Evolutionary conservation across 257 asterid genomes (phyloP), one percentile per base, ranked within the genome.

Genomic region (Handroanthus guayacan): DNA sequence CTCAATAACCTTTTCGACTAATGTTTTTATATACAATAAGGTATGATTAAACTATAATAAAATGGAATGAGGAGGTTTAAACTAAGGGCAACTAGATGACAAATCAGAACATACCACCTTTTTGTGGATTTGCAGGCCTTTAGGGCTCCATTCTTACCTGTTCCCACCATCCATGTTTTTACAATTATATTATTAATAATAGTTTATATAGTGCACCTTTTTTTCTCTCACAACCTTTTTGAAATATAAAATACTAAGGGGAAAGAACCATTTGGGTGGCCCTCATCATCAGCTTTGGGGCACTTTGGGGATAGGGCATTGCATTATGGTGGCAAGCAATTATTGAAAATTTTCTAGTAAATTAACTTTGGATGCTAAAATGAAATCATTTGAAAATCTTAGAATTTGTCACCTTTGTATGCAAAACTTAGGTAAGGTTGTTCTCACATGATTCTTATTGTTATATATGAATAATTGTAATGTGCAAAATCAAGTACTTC

Each of bases 141-240:
- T 78, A 47, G 54, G 69, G 69, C 78, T 74, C 79, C 80, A 58
- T 78, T 74, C 78, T 63, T 72, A 67, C 80, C 76, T 85, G 89
- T 74, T 82, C 80, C 79, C 76, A 4, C 44, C 57, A 31, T 60
- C 50, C 11, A 60, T 37, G 55, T 64, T 71, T 67, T 10, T 65
- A 25, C 34, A 47, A 13, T 25, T 25, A 39, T 6, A 63, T 10
- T 31, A 34, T 56, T 66, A 10, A 54, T 36, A 55, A 31, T 34
- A 16, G 44, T 67, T 38, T 25, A 41, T 75, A 16, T 38, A 45
- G 54, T 38, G 25, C 3, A 45, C 31, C 18, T 57, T 60, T 48
- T 20, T 56, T 57, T 48, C 38, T 74, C 78, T 74, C 52, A 14
- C 67, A 3, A 61, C 50, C 67, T 77, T 77, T 77, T 77, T 43